Conservation (phyloP, 768 basidiomycete genomes). For the Hygrocybe punicea region DNA sequence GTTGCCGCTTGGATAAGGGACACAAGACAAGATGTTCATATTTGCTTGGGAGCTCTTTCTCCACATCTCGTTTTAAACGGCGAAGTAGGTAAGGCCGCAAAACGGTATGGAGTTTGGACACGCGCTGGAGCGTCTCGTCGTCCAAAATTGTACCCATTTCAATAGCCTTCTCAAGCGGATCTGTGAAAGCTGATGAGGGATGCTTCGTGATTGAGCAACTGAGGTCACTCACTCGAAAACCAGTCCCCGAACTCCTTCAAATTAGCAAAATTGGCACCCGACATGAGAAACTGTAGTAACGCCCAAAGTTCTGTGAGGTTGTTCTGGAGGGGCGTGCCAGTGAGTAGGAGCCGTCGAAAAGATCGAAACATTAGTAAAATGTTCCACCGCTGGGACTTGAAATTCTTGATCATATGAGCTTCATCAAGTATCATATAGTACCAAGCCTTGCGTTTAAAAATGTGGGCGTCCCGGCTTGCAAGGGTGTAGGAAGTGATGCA, state of each 20-base stretch:
- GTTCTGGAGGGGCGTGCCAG: slow-evolving; percentile 95
- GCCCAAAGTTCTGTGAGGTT: slow-evolving; percentile 96
- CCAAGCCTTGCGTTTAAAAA: slow-evolving; percentile 91
- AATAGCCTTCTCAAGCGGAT: slow-evolving; percentile 91
- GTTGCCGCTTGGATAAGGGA: slow-evolving; percentile 84
- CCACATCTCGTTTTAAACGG: slow-evolving; percentile 96
- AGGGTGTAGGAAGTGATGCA: slow-evolving; percentile 94
- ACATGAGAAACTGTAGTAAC: slow-evolving; percentile 90
- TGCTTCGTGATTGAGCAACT: neutral
- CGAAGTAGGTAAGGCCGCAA: slow-evolving; percentile 94
- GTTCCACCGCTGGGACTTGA: slow-evolving; percentile 91
- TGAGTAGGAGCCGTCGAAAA: slow-evolving; percentile 82
- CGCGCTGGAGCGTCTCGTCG: slow-evolving; percentile 79
- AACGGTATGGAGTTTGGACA: slow-evolving; percentile 87
- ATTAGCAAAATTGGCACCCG: slow-evolving; percentile 83
- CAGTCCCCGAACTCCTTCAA: slow-evolving; percentile 92
- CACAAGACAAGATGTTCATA: slow-evolving; percentile 88
- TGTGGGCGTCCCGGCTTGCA: slow-evolving; percentile 85
- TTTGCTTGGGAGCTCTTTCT: slow-evolving; percentile 92
- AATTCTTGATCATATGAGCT: slow-evolving; percentile 98
- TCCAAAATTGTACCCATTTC: slow-evolving; percentile 76
- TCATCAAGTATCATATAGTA: slow-evolving; percentile 96
- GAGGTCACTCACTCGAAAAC: slow-evolving; percentile 80
- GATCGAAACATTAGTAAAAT: slow-evolving; percentile 85
- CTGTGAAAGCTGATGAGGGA: slow-evolving; percentile 36